Conservation (phyloP, 2,329 filamentous ascomycete species). For the Pseudocercospora crystallina region DNA sequence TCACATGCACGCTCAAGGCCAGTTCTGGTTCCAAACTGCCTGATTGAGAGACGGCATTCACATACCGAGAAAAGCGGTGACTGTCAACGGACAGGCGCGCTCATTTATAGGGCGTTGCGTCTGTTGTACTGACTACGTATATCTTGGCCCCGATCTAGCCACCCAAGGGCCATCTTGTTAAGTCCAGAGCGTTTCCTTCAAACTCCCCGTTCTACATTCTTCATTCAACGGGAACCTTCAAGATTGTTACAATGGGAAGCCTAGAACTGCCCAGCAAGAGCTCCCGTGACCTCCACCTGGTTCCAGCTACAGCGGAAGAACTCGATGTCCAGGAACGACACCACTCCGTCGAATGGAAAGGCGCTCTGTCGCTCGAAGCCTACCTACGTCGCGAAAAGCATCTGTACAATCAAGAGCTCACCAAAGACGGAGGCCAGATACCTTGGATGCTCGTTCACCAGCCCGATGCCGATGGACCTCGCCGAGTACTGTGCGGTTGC, state of each 20-base stretch:
- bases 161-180: background rate
- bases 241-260: slow-evolving; percentile 16
- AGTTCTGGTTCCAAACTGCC: too few species aligned
- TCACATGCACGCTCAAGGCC: too few species aligned
- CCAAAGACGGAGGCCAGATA: slow-evolving; percentile 56
- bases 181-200: background rate
- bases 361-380: slow-evolving; percentile 53
- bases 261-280: slow-evolving; percentile 46
- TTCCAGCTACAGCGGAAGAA: slow-evolving; percentile 56
- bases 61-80: too few species aligned
- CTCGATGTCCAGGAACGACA: slow-evolving; percentile 51
- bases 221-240: background rate
- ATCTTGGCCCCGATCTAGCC: too few species aligned
- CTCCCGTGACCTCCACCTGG: slow-evolving; percentile 54
- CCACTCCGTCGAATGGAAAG: slow-evolving; percentile 60
- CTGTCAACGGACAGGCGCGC: too few species aligned
- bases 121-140: too few species aligned
- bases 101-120: too few species aligned
- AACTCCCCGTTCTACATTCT: background rate
- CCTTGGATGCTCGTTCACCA: slow-evolving; percentile 61
- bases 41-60: too few species aligned
- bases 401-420: slow-evolving; percentile 53
- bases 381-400: slow-evolving; percentile 60
- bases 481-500: slow-evolving; percentile 56
- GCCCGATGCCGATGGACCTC: slow-evolving; percentile 29